Evolutionary conservation across 371 early-diverging fungal species (phyloP).

Genomic region (Encephalitozoon romaleae): DNA sequence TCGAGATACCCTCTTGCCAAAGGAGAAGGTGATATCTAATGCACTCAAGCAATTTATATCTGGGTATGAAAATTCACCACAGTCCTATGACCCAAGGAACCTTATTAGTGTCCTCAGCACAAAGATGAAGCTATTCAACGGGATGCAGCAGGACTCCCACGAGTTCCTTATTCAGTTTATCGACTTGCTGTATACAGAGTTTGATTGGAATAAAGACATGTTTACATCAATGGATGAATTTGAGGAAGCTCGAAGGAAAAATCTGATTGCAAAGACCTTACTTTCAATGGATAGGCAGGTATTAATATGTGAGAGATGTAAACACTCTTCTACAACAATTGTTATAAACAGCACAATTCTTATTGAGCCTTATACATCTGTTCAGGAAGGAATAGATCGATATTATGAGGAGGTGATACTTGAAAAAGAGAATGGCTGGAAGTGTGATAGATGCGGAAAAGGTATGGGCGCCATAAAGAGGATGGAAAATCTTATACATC

Average conservation of each 20-base stretch:
- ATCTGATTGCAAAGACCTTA: conserved; percentile 35
- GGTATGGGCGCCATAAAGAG: not conserved
- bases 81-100: conserved; percentile 26
- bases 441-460: conserved; percentile 39
- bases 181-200: conserved; percentile 32
- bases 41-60: conserved; percentile 47
- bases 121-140: conserved; percentile 51
- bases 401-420: conserved; percentile 22
- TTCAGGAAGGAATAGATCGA: conserved; percentile 28
- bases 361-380: conserved; percentile 8
- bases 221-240: conserved; percentile 4
- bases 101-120: conserved; percentile 27
- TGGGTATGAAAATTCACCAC: conserved; percentile 19
- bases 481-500: conserved; percentile 19
- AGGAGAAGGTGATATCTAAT: conserved; percentile 20
- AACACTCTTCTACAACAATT: not conserved
- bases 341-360: conserved; percentile 8
- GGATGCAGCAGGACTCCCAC: conserved; percentile 55
- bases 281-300: conserved; percentile 15
- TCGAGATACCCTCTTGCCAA: conserved; percentile 10
- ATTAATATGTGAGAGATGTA: conserved; percentile 31
- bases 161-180: conserved; percentile 45
- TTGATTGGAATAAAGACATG: not conserved
- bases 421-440: conserved; percentile 12
- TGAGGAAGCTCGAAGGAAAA: not conserved